Evolutionary conservation across 1,284 basidiomycete genomes (phyloP).

Genomic region (Inonotus obliquus): DNA sequence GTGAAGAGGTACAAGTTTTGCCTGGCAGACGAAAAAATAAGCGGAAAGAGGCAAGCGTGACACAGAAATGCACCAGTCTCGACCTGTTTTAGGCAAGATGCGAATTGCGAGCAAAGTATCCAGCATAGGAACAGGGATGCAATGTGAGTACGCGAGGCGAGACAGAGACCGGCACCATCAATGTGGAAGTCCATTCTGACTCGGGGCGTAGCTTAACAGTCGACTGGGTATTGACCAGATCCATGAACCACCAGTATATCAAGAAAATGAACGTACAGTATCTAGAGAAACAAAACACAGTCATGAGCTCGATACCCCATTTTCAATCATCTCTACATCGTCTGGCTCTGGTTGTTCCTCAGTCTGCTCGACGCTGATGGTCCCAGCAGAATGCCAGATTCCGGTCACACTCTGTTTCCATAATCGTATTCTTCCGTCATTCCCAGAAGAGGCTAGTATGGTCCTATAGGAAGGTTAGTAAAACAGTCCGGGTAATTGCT

Average conservation of each 20-base stretch:
- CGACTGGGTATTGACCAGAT: too few relatives aligned
- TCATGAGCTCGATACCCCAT: not conserved
- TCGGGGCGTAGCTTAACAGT: too few relatives aligned
- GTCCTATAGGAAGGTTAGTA: conserved; percentile 51
- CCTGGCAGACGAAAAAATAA: too few relatives aligned
- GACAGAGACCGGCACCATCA: too few relatives aligned
- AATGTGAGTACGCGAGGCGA: too few relatives aligned
- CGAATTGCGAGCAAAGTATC: too few relatives aligned
- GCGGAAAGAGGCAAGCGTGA: too few relatives aligned
- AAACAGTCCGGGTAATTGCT: not conserved
- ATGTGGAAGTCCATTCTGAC: too few relatives aligned
- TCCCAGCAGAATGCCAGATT: conserved; percentile 74
- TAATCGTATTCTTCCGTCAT: conserved; percentile 82
- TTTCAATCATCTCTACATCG: conserved; percentile 36
- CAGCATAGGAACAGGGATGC: too few relatives aligned
- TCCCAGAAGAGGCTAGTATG: conserved; percentile 82
- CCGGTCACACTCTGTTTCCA: conserved; percentile 82
- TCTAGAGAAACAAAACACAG: not conserved
- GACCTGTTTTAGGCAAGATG: too few relatives aligned
- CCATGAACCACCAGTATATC: not conserved
- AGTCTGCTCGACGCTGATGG: conserved; percentile 70
- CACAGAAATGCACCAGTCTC: too few relatives aligned
- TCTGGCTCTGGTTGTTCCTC: conserved; percentile 39
- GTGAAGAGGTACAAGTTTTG: too few relatives aligned
- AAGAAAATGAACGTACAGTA: not conserved